Conservation (phyloP, 2,329 filamentous ascomycete genomes). For the Penicillium sclerotiorum region DNA sequence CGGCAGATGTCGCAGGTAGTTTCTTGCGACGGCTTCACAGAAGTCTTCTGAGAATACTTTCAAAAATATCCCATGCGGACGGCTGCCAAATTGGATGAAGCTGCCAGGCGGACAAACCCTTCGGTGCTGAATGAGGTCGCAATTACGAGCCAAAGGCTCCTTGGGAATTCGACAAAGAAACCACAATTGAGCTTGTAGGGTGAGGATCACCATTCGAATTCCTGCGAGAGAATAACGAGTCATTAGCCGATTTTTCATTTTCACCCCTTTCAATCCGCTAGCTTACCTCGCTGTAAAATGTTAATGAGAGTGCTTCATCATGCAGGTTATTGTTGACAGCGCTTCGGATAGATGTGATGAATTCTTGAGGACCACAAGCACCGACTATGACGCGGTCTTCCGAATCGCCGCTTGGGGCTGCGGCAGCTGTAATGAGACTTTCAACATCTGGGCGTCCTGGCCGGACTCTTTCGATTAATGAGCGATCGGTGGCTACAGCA, state of each 20-base stretch:
- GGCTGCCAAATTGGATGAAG: too few relatives aligned
- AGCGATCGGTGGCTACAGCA: neutral
- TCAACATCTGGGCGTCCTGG: constrained; percentile 10
- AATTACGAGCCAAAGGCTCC: too few relatives aligned
- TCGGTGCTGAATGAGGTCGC: too few relatives aligned
- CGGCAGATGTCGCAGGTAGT: too few relatives aligned
- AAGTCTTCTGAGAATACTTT: too few relatives aligned
- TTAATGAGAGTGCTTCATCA: constrained; percentile 3
- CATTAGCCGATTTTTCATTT: neutral
- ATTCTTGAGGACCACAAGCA: constrained; percentile 8
- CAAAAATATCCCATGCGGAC: too few relatives aligned
- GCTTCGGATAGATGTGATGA: constrained; percentile 4
- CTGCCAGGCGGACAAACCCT: too few relatives aligned
- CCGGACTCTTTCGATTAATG: neutral
- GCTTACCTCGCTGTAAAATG: constrained; percentile 11
- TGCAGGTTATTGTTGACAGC: neutral
- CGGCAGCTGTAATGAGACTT: neutral
- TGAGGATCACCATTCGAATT: neutral
- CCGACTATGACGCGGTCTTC: constrained; percentile 9
- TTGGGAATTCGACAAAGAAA: too few relatives aligned
- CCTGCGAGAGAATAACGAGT: neutral
- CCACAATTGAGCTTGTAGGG: too few relatives aligned
- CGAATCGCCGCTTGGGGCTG: neutral
- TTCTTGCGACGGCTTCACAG: too few relatives aligned
- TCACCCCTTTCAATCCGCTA: neutral